Evolutionary conservation across 2,329 filamentous ascomycete species (phyloP), one percentile per base, ranked within the genome.

Genomic region (Trichoderma arundinaceum): DNA sequence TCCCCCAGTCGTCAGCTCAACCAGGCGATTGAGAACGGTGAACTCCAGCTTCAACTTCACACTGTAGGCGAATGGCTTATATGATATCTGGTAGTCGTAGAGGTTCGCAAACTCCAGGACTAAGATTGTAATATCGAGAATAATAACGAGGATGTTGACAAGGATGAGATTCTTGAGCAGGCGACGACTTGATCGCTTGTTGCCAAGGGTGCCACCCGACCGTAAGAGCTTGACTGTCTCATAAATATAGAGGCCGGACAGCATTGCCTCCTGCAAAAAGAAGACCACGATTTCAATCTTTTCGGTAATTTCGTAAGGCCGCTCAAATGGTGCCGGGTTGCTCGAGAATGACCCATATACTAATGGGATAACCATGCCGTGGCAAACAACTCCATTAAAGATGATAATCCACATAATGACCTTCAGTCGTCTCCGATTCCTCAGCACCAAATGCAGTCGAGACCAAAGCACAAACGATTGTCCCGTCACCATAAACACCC

Each of bases 401-500:
- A 87, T 79, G 64, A 90, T 88, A 81, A 88, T 86, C 67, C 71
- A 77, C 1, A 87, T 77, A 0, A 86, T 81, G 8, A 79, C 78
- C 3, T 78, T 79, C 0, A 88, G 77, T 8, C 82, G 74, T 2
- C 74, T 74, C 4, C 79, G 60, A 78, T 85, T 83, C 17, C 80
- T 80, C 3, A 86, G 76, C 13, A 89, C 80, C 3, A 89, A 78
- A 70, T 88, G 85, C 0, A 89, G 79, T 2, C 87, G 82, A 2
- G 86, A 88, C 76, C 86, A 89, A 1, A 89, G 77, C 1, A 89
- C 86, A 7, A 88, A 69, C 0, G 83, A 82, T 71, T 88, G 85
- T 0, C 86, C 86, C 3, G 85, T 86, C 0, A 88, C 81, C 83
- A 88, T 86, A 2, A 65, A 69, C 4, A 71, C 68, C 74, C 74